Percentiles rank a stretch among this genome's conserved stretches.
Conservation (phyloP, 148 eudicot genomes). For the Euryodendron excelsum region DNA sequence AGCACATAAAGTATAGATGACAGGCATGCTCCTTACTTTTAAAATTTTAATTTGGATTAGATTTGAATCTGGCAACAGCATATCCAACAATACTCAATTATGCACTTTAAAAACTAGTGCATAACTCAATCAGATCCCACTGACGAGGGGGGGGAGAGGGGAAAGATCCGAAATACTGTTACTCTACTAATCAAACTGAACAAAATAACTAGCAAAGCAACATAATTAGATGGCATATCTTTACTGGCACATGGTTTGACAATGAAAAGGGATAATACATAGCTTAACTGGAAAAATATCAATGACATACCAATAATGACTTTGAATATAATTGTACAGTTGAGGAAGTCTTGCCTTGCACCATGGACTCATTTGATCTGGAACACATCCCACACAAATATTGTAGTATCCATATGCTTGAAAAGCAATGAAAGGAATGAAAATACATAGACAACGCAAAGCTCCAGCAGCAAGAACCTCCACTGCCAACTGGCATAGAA, state of each 20-base stretch:
- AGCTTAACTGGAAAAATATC: background rate
- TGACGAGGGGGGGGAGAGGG: background rate
- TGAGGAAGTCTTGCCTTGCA: slow-evolving; percentile 82
- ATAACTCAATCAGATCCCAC: background rate
- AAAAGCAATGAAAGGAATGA: slow-evolving; percentile 66
- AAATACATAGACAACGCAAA: slow-evolving; percentile 51
- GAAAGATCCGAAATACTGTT: background rate
- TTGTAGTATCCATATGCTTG: slow-evolving; percentile 90
- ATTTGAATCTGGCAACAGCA: background rate
- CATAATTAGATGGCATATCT: background rate
- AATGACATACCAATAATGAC: slow-evolving; percentile 81
- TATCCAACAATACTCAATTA: background rate
- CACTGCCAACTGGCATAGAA: slow-evolving; percentile 45
- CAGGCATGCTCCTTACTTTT: background rate
- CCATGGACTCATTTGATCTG: slow-evolving; percentile 77
- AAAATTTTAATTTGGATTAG: background rate
- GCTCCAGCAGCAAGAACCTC: slow-evolving; percentile 59
- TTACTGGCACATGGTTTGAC: background rate
- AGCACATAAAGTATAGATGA: background rate
- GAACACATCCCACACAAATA: slow-evolving; percentile 52
- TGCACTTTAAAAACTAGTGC: background rate
- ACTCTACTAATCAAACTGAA: background rate
- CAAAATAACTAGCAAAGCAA: background rate
- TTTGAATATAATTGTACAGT: slow-evolving; percentile 82
- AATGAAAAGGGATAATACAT: slow-evolving; percentile 8